phyloP scores from a whole-genome alignment of 176 grass and related monocot species.

The Dendrocalamus sinicus region DNA sequence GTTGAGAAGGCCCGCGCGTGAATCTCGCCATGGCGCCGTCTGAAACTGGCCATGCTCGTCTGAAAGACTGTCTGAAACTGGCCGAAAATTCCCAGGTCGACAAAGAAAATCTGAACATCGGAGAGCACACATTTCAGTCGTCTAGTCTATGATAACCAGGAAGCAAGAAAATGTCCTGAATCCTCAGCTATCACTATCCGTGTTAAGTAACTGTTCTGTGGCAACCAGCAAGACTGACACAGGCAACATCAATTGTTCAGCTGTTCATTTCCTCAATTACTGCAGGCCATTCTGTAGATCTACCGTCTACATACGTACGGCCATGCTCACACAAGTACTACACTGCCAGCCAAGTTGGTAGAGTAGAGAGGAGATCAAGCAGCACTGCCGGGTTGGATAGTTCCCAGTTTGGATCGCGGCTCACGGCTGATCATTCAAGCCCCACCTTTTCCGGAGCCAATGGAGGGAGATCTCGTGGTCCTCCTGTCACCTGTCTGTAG shows the following conservation, averaged over 20 bases:
- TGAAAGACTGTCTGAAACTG: neutral
- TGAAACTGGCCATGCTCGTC: neutral
- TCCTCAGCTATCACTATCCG: neutral
- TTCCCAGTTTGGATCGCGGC: neutral
- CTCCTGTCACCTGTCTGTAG: neutral
- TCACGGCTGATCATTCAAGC: neutral
- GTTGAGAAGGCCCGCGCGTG: too few species aligned
- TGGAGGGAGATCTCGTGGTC: neutral
- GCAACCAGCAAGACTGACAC: too few species aligned
- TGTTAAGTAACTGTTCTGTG: neutral
- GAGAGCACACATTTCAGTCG: too few species aligned
- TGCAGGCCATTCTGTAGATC: neutral
- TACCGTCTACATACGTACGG: neutral
- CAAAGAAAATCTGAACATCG: neutral
- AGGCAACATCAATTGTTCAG: neutral
- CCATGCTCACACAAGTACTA: neutral
- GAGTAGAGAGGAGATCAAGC: neutral
- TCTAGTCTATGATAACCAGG: too few species aligned
- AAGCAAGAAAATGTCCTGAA: neutral
- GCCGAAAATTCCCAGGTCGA: neutral
- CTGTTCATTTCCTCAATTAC: neutral
- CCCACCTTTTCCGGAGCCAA: neutral
- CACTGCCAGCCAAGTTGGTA: neutral
- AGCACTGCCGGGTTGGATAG: neutral
- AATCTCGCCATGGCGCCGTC: neutral